phyloP scores from a whole-genome alignment of 78 protist genomes.

The Dictyostelium firmibasis region DNA sequence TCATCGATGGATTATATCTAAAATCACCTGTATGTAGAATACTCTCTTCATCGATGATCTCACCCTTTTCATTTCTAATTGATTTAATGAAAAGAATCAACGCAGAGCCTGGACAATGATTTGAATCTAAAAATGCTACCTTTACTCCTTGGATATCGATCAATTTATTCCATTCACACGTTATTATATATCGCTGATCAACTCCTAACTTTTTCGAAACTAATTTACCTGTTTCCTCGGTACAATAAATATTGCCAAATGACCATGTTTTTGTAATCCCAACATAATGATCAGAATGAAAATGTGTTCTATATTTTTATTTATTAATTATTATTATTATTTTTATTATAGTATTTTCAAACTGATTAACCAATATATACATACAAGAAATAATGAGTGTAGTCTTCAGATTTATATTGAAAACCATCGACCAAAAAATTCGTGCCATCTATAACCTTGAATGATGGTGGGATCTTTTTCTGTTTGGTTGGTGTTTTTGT shows the following conservation, averaged over 20 bases:
- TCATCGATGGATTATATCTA: slow-evolving; percentile 59
- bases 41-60: not conserved
- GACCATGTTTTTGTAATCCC: slow-evolving; percentile 78
- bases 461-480: slow-evolving; percentile 53
- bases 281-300: slow-evolving; percentile 93
- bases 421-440: slow-evolving; percentile 73
- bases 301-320: slow-evolving; percentile 80
- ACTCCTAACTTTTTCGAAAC: slow-evolving; percentile 65
- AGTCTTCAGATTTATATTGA: slow-evolving; percentile 70
- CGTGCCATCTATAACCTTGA: slow-evolving; percentile 67
- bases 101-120: slow-evolving; percentile 93
- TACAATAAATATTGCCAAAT: slow-evolving; percentile 74
- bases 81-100: slow-evolving; percentile 78
- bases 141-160: slow-evolving; percentile 12
- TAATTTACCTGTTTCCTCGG: slow-evolving; percentile 76
- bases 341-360: not conserved
- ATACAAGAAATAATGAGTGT: slow-evolving; percentile 61
- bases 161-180: slow-evolving; percentile 11
- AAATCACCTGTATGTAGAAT: slow-evolving; percentile 93
- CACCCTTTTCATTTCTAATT: not conserved
- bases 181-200: slow-evolving; percentile 8
- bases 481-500: not conserved
- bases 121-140: slow-evolving; percentile 88
- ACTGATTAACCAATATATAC: not conserved
- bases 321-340: not conserved